Evolutionary conservation across 2,329 filamentous ascomycete species (phyloP).

Genomic region (Blastomyces emzantsi): DNA sequence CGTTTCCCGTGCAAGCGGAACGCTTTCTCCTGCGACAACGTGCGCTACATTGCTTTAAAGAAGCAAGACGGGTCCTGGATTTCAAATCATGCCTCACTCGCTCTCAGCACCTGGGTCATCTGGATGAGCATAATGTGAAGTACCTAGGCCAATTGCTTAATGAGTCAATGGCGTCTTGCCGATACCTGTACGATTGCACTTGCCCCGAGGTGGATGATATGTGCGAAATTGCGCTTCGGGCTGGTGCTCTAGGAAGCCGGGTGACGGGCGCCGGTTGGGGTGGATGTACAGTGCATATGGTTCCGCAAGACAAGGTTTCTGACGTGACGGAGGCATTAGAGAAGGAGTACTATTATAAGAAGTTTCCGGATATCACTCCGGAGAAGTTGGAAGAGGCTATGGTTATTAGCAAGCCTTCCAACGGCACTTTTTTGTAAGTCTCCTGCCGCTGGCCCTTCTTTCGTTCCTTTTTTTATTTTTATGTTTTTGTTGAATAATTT

Average conservation of each 20-base stretch:
- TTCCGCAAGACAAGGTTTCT: slow-evolving; percentile 72
- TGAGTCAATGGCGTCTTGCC: slow-evolving; percentile 77
- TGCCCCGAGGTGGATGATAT: slow-evolving; percentile 87
- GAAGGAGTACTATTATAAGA: slow-evolving; percentile 70
- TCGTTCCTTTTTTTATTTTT: slow-evolving; percentile 8
- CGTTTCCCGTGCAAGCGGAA: slow-evolving; percentile 81
- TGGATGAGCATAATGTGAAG: slow-evolving; percentile 57
- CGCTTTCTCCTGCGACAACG: slow-evolving; percentile 81
- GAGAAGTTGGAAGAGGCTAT: slow-evolving; percentile 72
- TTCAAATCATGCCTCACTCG: slow-evolving; percentile 67
- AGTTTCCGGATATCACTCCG: slow-evolving; percentile 55
- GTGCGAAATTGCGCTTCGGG: slow-evolving; percentile 65
- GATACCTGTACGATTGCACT: slow-evolving; percentile 82
- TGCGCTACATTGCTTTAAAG: slow-evolving; percentile 81
- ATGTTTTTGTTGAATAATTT: not conserved
- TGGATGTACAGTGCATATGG: slow-evolving; percentile 88
- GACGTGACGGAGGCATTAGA: slow-evolving; percentile 69
- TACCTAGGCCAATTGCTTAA: slow-evolving; percentile 78
- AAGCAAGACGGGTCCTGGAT: slow-evolving; percentile 74
- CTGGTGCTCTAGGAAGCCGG: slow-evolving; percentile 75
- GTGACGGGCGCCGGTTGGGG: slow-evolving; percentile 95
- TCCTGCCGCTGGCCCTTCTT: not conserved
- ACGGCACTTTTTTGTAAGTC: slow-evolving; percentile 36
- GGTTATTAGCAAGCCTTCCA: slow-evolving; percentile 71
- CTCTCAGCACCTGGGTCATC: slow-evolving; percentile 35